Percentiles rank a stretch among this genome's conserved stretches.
These are phyloP conservation scores for Trichoderma endophyticum DNA, from an alignment of 2,329 filamentous ascomycete genomes.

Conservation along the genomic window DNA sequence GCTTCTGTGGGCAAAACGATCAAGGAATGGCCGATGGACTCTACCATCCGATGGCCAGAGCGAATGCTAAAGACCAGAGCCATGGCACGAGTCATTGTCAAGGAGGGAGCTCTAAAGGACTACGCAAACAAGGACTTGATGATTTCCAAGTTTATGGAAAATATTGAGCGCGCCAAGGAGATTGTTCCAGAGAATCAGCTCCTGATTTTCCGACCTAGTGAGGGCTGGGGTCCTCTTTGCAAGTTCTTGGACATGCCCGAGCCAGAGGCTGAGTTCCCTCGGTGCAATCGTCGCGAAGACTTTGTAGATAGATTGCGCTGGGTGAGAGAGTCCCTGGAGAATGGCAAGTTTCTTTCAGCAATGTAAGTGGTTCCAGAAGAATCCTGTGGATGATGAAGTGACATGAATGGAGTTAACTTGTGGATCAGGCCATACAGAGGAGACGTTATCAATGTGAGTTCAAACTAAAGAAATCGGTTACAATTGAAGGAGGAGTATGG, in stretches of 20 bases:
- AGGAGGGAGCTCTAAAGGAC: neutral
- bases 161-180: neutral
- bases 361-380: neutral
- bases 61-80: neutral
- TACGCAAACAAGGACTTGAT: neutral
- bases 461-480: neutral
- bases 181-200: too few species aligned
- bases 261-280: too few species aligned
- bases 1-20: neutral
- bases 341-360: too few species aligned
- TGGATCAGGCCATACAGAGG: neutral
- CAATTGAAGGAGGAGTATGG: accelerated
- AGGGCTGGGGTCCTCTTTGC: too few species aligned
- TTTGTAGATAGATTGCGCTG: too few species aligned
- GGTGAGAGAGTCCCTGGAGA: too few species aligned
- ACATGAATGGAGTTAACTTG: neutral
- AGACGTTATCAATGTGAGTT: neutral
- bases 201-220: too few species aligned
- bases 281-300: too few species aligned
- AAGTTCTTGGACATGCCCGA: too few species aligned
- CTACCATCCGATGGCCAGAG: neutral
- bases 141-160: neutral
- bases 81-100: neutral
- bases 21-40: neutral
- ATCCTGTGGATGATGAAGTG: neutral